Base-by-base conservation (phyloP, 176 grass and related monocot species). In the Rhynchospora pubera region DNA sequence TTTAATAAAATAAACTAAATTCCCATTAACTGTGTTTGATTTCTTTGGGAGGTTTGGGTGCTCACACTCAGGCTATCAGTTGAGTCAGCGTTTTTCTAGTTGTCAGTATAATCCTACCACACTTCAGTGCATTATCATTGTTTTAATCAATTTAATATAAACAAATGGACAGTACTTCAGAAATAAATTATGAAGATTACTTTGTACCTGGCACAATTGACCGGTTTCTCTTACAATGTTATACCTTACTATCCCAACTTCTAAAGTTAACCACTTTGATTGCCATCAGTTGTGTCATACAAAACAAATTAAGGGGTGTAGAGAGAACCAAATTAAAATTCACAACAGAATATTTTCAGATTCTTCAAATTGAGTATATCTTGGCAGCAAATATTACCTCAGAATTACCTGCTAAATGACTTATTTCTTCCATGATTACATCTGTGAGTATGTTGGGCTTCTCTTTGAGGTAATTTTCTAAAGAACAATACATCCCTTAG, bases 401-500 rank as follows among this genome's bases (percentile, higher is more conserved):
- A 44, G 32, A n/a, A 68, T 68, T 9, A 68, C 32, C 9, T 39
- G 34, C 0, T 39, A 39, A 39, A 39, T 39, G 34, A 39, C 2
- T n/a, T n/a, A n/a, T n/a, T n/a, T n/a, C n/a, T n/a, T n/a, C 18
- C 14, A 57, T 16, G 16, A n/a, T 57, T 57, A 6, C 16, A n/a
- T 57, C 5, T 57, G 6, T 18, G 55, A 18, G 56, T 58, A 7
- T 2, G 5, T 26, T 65, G 21, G 19, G 21, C 45, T 74, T 74
- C 69, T 7, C 21, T 74, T 50, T 14, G 46, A 74, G 69, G 69
- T 74, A 45, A 26, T 74, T 51, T 74, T 74, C 69, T 51, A 51
- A 5, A 74, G 69, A 74, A 26, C 69, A 74, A 74, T 74, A 74
- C 69, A 74, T 15, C 69, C n/a, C 69, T 74, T 74, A 51, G 4